phyloP scores from a whole-genome alignment of 179 eudicot genomes.

The Silene coronaria region DNA sequence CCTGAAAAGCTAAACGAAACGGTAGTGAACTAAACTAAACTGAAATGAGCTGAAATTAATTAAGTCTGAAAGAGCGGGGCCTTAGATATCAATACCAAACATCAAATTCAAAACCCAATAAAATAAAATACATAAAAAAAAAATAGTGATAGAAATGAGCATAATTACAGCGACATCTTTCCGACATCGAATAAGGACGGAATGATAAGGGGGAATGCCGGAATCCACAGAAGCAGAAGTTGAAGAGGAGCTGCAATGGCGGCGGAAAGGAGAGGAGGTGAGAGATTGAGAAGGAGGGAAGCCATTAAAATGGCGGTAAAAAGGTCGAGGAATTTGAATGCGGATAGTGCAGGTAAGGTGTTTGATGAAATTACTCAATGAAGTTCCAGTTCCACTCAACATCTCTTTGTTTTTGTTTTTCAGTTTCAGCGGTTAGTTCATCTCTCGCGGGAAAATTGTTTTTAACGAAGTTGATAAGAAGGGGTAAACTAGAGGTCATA shows the following conservation, averaged over 20 bases:
- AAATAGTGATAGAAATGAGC: neutral
- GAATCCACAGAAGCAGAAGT: slow-evolving; percentile 23
- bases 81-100: no score
- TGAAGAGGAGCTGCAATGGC: slow-evolving; percentile 30
- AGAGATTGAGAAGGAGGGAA: slow-evolving; percentile 8
- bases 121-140: neutral
- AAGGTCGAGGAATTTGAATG: slow-evolving; percentile 21
- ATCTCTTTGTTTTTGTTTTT: neutral
- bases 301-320: slow-evolving; percentile 29
- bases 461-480: no score
- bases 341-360: slow-evolving; percentile 43
- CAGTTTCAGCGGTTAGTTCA: neutral
- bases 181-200: slow-evolving; percentile 62
- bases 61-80: no score
- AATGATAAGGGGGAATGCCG: slow-evolving; percentile 47
- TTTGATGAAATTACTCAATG: slow-evolving; percentile 59
- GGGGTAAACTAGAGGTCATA: no score
- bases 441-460: neutral
- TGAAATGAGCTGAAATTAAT: no score
- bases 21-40: no score
- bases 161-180: slow-evolving; percentile 64
- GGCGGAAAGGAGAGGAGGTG: slow-evolving; percentile 8
- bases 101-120: neutral
- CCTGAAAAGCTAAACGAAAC: no score
- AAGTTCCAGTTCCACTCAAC: slow-evolving; percentile 22